Conservation (phyloP, 1,284 basidiomycete species). For the Melampsora americana region DNA sequence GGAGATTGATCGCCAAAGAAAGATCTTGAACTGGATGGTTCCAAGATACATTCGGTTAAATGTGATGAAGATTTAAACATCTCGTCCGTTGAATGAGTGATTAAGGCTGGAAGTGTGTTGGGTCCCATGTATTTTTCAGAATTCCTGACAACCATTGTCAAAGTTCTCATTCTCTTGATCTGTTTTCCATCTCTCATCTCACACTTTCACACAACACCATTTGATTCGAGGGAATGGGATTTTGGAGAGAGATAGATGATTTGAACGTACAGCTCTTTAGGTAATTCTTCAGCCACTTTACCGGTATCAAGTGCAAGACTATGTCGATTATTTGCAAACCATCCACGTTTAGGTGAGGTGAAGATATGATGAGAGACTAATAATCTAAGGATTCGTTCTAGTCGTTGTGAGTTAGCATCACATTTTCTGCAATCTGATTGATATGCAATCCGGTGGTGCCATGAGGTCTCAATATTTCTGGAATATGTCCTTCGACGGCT, state of each 20-base stretch:
- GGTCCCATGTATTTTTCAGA: conserved; percentile 44
- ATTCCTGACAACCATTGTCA: conserved; percentile 13
- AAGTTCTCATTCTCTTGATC: too few species aligned
- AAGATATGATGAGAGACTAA: conserved; percentile 43
- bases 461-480: conserved; percentile 34
- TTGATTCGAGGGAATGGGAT: neutral
- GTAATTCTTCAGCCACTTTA: conserved; percentile 35
- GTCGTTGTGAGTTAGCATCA: conserved; percentile 31
- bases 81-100: conserved; percentile 42
- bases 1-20: conserved; percentile 44
- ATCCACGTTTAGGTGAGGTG: conserved; percentile 32
- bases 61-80: conserved; percentile 43
- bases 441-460: conserved; percentile 30
- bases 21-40: conserved; percentile 34
- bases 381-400: conserved; percentile 31
- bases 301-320: conserved; percentile 42
- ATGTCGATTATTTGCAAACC: conserved; percentile 42
- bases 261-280: conserved; percentile 37
- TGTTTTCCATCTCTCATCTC: too few species aligned
- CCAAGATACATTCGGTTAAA: conserved; percentile 42
- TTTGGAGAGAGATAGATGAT: neutral
- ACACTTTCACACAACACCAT: neutral
- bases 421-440: conserved; percentile 20
- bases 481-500: conserved; percentile 39
- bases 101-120: conserved; percentile 40